Evolutionary conservation across 371 early-diverging fungal species (phyloP).

Genomic region (Blakeslea trispora): DNA sequence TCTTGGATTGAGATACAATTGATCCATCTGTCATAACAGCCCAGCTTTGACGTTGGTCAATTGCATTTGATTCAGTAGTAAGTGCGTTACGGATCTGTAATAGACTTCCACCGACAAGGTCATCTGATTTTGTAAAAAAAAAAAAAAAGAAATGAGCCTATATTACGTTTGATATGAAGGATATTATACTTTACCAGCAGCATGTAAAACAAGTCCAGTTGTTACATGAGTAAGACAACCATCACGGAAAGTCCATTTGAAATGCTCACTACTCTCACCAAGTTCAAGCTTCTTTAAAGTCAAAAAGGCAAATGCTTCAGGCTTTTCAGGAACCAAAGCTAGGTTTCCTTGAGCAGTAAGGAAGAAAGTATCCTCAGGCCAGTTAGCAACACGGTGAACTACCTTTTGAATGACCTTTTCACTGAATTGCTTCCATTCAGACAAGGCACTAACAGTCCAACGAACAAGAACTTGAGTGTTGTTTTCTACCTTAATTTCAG

Average conservation of each 20-base stretch:
- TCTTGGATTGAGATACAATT: slow-evolving; percentile 29
- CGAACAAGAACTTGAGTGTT: slow-evolving; percentile 16
- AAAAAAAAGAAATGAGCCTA: not conserved
- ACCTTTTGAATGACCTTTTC: slow-evolving; percentile 21
- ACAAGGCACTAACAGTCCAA: slow-evolving; percentile 19
- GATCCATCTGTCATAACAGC: slow-evolving; percentile 42
- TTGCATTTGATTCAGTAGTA: slow-evolving; percentile 4
- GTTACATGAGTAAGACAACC: slow-evolving; percentile 53
- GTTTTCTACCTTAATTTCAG: slow-evolving; percentile 17
- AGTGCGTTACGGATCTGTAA: slow-evolving; percentile 34
- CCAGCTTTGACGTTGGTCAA: slow-evolving; percentile 44
- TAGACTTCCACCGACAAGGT: slow-evolving; percentile 33
- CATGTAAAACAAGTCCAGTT: slow-evolving; percentile 44
- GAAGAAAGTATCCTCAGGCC: slow-evolving; percentile 41
- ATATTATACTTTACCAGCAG: slow-evolving; percentile 34
- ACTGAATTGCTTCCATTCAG: slow-evolving; percentile 22
- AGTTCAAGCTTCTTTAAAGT: slow-evolving; percentile 16
- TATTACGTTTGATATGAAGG: no score
- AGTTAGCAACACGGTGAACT: slow-evolving; percentile 30
- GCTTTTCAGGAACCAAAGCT: slow-evolving; percentile 37
- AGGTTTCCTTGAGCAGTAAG: slow-evolving; percentile 35
- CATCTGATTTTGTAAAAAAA: slow-evolving; percentile 15
- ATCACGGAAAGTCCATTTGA: slow-evolving; percentile 47
- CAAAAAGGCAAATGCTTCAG: slow-evolving; percentile 29
- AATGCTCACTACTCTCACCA: slow-evolving; percentile 21